Evolutionary conservation across 768 basidiomycete species (phyloP).

Genomic region (Russula abietina): DNA sequence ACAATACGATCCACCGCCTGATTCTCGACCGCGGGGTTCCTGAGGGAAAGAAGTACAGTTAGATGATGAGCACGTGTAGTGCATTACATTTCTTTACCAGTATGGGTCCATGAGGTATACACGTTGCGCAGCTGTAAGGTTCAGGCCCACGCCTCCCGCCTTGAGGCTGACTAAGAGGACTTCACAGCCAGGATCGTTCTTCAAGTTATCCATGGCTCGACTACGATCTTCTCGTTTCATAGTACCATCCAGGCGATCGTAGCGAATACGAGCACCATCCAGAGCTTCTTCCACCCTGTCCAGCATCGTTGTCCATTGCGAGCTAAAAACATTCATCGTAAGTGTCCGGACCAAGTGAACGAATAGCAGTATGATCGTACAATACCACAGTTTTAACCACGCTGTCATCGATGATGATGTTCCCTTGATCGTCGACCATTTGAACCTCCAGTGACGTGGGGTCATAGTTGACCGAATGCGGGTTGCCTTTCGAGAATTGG

Average conservation of each 20-base stretch:
- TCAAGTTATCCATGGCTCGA: constrained; percentile 86
- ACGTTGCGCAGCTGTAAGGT: constrained; percentile 88
- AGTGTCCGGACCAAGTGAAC: constrained; percentile 7
- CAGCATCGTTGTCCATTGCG: constrained; percentile 93
- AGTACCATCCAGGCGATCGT: constrained; percentile 90
- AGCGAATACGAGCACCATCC: constrained; percentile 73
- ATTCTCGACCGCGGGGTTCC: constrained; percentile 97
- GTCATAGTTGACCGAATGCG: constrained; percentile 83
- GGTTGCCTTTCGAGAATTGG: constrained; percentile 77
- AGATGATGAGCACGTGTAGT: constrained; percentile 2
- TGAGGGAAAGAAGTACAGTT: constrained; percentile 28
- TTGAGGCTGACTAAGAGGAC: constrained; percentile 93
- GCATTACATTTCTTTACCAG: constrained; percentile 47
- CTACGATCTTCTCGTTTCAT: constrained; percentile 96
- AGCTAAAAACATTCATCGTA: constrained; percentile 41
- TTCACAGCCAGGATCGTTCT: constrained; percentile 85
- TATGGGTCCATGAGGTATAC: constrained; percentile 98
- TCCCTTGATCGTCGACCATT: constrained; percentile 70
- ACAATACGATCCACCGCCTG: constrained; percentile 98
- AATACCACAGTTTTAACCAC: constrained; percentile 91
- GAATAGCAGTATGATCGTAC: constrained; percentile 45
- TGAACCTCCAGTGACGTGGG: constrained; percentile 65
- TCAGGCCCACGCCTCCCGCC: constrained; percentile 95
- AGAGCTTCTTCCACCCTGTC: constrained; percentile 91
- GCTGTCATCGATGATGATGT: constrained; percentile 59